Percentiles rank a stretch among this genome's conserved stretches.
Evolutionary conservation across 768 basidiomycete genomes (phyloP).

Genomic region (Mycena amicta): DNA sequence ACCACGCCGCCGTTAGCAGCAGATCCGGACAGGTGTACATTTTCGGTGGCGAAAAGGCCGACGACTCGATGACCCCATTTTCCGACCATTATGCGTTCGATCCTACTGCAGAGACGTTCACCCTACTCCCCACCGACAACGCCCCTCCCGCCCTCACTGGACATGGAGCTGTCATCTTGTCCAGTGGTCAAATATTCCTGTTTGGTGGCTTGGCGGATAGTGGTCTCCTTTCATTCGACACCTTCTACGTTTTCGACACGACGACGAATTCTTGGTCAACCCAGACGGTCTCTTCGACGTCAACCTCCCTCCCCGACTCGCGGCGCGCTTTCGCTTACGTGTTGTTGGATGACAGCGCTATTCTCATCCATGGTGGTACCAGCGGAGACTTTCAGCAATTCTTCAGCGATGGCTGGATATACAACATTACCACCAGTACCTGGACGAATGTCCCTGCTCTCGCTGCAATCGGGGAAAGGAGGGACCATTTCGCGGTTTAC

Average conservation of each 20-base stretch:
- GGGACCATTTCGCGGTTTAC: slow-evolving; percentile 74
- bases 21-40: slow-evolving; percentile 61
- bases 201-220: slow-evolving; percentile 70
- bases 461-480: slow-evolving; percentile 60
- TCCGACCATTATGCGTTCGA: slow-evolving; percentile 68
- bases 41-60: slow-evolving; percentile 80
- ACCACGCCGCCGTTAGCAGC: slow-evolving; percentile 62
- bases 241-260: slow-evolving; percentile 67
- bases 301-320: slow-evolving; percentile 50
- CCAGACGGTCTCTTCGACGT: slow-evolving; percentile 39
- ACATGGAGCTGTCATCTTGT: slow-evolving; percentile 69
- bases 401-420: slow-evolving; percentile 72
- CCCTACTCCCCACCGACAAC: slow-evolving; percentile 51
- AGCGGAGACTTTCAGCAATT: slow-evolving; percentile 56
- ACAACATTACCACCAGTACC: slow-evolving; percentile 59
- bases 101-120: slow-evolving; percentile 53
- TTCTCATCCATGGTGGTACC: slow-evolving; percentile 81
- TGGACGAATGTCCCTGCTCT: slow-evolving; percentile 60
- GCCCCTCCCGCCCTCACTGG: slow-evolving; percentile 73
- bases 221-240: slow-evolving; percentile 55
- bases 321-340: slow-evolving; percentile 66
- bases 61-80: slow-evolving; percentile 69
- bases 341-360: slow-evolving; percentile 49
- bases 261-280: slow-evolving; percentile 54
- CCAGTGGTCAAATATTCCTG: slow-evolving; percentile 69